Evolutionary conservation across 2,329 filamentous ascomycete genomes (phyloP).

Genomic region (Cladosporium velox): DNA sequence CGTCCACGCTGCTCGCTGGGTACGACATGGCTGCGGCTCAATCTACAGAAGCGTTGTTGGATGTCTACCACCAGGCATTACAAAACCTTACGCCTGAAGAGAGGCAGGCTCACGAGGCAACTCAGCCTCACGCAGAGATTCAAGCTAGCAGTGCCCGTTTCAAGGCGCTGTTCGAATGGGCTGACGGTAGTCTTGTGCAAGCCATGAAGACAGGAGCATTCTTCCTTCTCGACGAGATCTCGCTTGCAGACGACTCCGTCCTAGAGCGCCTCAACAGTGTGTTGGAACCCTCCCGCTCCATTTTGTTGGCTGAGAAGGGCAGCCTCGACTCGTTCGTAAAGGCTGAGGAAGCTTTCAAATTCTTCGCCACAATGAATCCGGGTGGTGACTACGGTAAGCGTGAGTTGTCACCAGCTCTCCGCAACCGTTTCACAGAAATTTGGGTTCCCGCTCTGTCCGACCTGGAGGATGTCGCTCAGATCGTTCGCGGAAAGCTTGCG

Average conservation of each 20-base stretch:
- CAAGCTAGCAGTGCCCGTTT: slow-evolving; percentile 59
- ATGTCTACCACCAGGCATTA: slow-evolving; percentile 54
- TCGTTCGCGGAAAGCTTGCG: slow-evolving; percentile 74
- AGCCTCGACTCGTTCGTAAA: slow-evolving; percentile 77
- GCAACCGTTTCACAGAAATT: slow-evolving; percentile 97
- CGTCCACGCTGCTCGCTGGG: slow-evolving; percentile 34
- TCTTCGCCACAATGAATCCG: slow-evolving; percentile 98
- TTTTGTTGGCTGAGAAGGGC: slow-evolving; percentile 92
- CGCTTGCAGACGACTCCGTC: slow-evolving; percentile 94
- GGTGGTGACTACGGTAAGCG: slow-evolving; percentile 98
- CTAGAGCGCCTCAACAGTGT: slow-evolving; percentile 95
- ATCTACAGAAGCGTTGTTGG: slow-evolving; percentile 58
- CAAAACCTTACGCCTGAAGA: slow-evolving; percentile 42
- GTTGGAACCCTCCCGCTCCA: slow-evolving; percentile 80
- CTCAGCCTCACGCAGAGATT: slow-evolving; percentile 38
- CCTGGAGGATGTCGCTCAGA: slow-evolving; percentile 81
- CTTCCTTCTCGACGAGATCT: slow-evolving; percentile 97
- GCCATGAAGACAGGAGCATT: slow-evolving; percentile 89
- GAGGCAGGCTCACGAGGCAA: slow-evolving; percentile 22
- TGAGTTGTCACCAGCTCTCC: slow-evolving; percentile 88
- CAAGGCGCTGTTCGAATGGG: slow-evolving; percentile 94
- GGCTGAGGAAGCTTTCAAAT: slow-evolving; percentile 81
- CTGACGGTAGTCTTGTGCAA: slow-evolving; percentile 87
- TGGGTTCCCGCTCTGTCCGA: slow-evolving; percentile 92
- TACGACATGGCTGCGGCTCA: slow-evolving; percentile 27